Evolutionary conservation across 2,329 filamentous ascomycete genomes (phyloP).

Genomic region (Alternaria rosae): DNA sequence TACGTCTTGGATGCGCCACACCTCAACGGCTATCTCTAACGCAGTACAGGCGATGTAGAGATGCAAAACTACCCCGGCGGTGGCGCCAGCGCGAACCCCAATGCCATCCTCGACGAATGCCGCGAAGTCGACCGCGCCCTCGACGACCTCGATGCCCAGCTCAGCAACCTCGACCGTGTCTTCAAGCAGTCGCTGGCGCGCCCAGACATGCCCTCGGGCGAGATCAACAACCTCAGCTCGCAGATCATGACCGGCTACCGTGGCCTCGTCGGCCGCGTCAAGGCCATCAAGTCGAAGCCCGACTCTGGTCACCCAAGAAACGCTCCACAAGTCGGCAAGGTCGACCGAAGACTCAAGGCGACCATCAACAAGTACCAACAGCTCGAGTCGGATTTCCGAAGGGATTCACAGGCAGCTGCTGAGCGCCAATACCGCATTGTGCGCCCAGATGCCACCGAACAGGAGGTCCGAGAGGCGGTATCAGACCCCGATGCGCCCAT

Average conservation of each 20-base stretch:
- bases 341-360: conserved; percentile 79
- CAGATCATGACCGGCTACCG: conserved; percentile 87
- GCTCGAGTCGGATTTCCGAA: conserved; percentile 80
- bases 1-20: conserved; percentile 42
- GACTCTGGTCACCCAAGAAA: conserved; percentile 78
- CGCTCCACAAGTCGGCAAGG: conserved; percentile 78
- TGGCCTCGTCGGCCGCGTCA: conserved; percentile 78
- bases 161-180: conserved; percentile 74
- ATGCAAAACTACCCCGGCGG: conserved; percentile 67
- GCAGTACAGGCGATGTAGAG: conserved; percentile 62
- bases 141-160: conserved; percentile 74
- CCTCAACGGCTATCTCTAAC: conserved; percentile 30
- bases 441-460: conserved; percentile 77
- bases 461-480: conserved; percentile 79
- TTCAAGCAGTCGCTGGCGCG: conserved; percentile 77
- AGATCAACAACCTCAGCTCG: conserved; percentile 74
- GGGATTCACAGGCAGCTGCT: conserved; percentile 82
- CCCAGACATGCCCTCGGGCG: conserved; percentile 74
- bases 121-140: conserved; percentile 80
- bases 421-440: conserved; percentile 91
- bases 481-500: conserved; percentile 79
- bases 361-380: conserved; percentile 84
- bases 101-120: conserved; percentile 84
- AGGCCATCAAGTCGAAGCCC: conserved; percentile 80
- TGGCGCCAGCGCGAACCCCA: conserved; percentile 61